A percentile compares a stretch with the other conserved stretches of the same genome.
Evolutionary conservation across 139 green algal species (phyloP).

Genomic region (Tetraselmis chui): DNA sequence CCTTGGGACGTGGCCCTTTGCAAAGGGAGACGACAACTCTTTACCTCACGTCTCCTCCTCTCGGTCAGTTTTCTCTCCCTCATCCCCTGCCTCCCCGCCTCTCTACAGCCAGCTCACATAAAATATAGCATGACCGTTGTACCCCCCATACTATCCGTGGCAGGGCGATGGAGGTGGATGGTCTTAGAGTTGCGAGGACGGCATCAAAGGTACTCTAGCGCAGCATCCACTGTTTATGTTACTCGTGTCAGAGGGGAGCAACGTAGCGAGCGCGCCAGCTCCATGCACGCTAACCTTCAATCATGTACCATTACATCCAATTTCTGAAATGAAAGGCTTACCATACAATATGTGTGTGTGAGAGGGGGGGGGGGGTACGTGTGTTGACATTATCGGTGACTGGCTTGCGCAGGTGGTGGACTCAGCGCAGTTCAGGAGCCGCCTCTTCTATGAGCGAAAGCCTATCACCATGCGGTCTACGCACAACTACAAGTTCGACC

Average conservation of each 20-base stretch:
- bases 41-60: neutral
- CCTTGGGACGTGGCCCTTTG: neutral
- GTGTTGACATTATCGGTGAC: too few species aligned
- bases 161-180: neutral
- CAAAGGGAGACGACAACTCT: neutral
- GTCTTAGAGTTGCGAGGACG: neutral
- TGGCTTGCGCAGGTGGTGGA: neutral
- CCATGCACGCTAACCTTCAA: too few species aligned
- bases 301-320: too few species aligned
- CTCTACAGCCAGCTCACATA: neutral
- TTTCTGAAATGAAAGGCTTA: too few species aligned
- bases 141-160: too few species aligned
- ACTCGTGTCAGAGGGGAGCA: too few species aligned
- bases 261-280: too few species aligned
- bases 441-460: neutral
- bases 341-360: too few species aligned
- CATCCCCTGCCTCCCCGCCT: neutral
- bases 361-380: neutral
- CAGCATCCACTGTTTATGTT: too few species aligned
- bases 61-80: neutral
- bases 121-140: too few species aligned
- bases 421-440: neutral
- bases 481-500: neutral
- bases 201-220: neutral
- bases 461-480: neutral